These are phyloP conservation scores for Arthroderma sp. DNA, from an alignment of 2,329 filamentous ascomycete species.

Conservation along the genomic window DNA sequence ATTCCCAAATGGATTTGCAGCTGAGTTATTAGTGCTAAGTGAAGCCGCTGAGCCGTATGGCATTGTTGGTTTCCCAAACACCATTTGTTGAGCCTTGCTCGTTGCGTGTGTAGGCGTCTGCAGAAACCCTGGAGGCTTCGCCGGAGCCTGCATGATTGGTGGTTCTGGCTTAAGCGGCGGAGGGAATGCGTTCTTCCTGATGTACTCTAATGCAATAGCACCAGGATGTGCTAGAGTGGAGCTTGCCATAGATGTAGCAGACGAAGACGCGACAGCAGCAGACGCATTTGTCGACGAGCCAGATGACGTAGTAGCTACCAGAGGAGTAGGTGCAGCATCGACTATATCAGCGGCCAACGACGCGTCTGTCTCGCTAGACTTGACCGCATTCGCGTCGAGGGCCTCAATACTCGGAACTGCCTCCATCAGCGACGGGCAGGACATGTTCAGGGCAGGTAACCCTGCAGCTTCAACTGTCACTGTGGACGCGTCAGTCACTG, in stretches of 20 bases:
- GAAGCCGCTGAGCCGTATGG: background rate
- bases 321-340: background rate
- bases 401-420: background rate
- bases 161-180: background rate
- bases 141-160: background rate
- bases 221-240: background rate
- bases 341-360: background rate
- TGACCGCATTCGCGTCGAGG: background rate
- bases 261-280: background rate
- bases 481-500: background rate
- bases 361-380: background rate
- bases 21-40: background rate
- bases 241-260: background rate
- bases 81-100: background rate
- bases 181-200: background rate
- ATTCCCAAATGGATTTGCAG: background rate
- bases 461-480: background rate
- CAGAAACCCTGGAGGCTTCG: background rate
- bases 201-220: background rate
- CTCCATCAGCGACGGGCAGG: background rate
- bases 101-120: background rate
- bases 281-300: background rate
- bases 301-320: background rate
- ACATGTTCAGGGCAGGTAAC: background rate
- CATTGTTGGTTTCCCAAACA: background rate